Percentiles rank a stretch among this genome's conserved stretches.
Evolutionary conservation across 2,329 filamentous ascomycete species (phyloP).

Genomic region (Diaporthe citrichinensis): DNA sequence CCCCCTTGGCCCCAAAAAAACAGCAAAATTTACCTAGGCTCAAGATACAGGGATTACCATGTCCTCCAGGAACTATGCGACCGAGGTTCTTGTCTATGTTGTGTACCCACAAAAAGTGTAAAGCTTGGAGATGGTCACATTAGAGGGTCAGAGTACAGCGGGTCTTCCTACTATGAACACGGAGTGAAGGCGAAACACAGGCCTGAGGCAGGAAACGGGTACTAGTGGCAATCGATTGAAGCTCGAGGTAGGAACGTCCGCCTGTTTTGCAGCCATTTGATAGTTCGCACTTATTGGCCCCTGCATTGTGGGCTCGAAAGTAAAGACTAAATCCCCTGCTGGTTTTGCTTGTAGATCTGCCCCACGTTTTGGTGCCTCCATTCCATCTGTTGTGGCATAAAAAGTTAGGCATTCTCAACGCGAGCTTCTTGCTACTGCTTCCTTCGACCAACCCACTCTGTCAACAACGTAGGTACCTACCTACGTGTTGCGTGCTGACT

Average conservation of each 20-base stretch:
- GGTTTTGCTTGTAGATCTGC: not conserved
- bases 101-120: not conserved
- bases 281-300: not conserved
- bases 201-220: no score
- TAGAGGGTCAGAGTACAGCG: not conserved
- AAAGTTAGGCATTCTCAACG: not conserved
- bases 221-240: not conserved
- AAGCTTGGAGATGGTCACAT: not conserved
- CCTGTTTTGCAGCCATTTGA: not conserved
- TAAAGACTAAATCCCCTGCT: not conserved
- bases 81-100: no score
- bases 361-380: not conserved
- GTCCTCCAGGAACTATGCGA: not conserved
- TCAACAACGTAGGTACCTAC: not conserved
- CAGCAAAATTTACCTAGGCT: no score
- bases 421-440: not conserved
- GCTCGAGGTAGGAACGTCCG: not conserved
- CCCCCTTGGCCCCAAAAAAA: no score
- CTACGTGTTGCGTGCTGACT: not conserved
- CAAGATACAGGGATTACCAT: not conserved
- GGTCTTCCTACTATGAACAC: not conserved
- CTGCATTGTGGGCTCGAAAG: not conserved
- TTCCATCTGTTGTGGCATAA: not conserved
- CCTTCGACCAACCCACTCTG: not conserved
- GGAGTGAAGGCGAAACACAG: not conserved